Conservation (phyloP, 495 filamentous ascomycete genomes). For the Lineolata rhizophorae region DNA sequence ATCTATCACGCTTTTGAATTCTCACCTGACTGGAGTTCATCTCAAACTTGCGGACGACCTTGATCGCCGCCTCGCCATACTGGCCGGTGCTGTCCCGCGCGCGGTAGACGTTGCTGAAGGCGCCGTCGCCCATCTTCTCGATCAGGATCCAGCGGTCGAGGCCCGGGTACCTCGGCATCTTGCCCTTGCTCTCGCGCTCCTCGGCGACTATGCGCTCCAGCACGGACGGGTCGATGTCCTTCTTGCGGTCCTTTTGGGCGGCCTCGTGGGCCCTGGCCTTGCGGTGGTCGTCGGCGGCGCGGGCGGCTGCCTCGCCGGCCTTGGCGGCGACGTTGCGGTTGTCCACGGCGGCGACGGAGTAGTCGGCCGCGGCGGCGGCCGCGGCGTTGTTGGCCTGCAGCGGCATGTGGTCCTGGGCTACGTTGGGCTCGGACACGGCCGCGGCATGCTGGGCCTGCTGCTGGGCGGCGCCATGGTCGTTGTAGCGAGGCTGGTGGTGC, state of each 20-base stretch:
- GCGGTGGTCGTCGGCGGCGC: conserved; percentile 26
- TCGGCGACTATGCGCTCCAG: conserved; percentile 76
- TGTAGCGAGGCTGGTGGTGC: conserved; percentile 28
- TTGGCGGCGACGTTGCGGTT: conserved; percentile 40
- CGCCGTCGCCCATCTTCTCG: conserved; percentile 98
- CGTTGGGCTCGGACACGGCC: conserved; percentile 31
- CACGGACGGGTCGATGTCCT: conserved; percentile 34
- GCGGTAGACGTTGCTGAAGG: conserved; percentile 95
- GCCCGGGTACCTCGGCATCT: conserved; percentile 78
- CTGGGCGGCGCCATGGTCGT: conserved; percentile 23
- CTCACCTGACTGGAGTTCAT: conserved; percentile 96
- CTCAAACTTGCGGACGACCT: conserved; percentile 95
- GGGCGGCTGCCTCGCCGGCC: conserved; percentile 34
- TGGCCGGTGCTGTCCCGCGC: conserved; percentile 51
- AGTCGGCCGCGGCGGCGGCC: conserved; percentile 15
- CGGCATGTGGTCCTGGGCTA: conserved; percentile 20
- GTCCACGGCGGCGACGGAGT: conserved; percentile 35
- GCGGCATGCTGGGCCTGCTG: conserved; percentile 30
- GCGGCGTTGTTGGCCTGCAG: conserved; percentile 16
- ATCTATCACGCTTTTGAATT: conserved; percentile 8
- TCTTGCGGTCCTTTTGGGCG: conserved; percentile 24
- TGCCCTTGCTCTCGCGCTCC: conserved; percentile 62
- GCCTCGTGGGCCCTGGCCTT: conserved; percentile 19
- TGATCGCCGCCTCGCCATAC: conserved; percentile 77
- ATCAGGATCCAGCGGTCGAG: conserved; percentile 74